Evolutionary conservation across 2,329 filamentous ascomycete genomes (phyloP), one percentile per base, ranked within the genome.

Genomic region (Teratosphaeria gauchensis): DNA sequence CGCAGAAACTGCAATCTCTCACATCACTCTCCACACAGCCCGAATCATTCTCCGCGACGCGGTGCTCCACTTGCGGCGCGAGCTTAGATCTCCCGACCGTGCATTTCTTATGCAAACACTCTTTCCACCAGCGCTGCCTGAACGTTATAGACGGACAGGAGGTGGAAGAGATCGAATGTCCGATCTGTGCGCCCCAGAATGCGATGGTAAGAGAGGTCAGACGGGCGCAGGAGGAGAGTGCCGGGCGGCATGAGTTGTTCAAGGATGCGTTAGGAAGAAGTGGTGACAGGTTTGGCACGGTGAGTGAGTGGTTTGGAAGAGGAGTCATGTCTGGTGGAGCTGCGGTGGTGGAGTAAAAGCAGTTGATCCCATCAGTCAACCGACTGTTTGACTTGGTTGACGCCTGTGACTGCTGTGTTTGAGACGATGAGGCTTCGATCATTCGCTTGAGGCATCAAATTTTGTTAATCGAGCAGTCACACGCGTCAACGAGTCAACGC

Each of bases 21-120:
- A 78, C 82, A 1, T 88, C 92, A 54, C 80, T 99, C 0, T 83
- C 82, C 7, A 82, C 81, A 8, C 92, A 95, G 69, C 92, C 94
- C 0, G 85, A 87, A 21, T 88, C 95, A 0, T 97, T 99, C 79
- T 90, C 95, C 72, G 86, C 91, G 0, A 92, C 91, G 35, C 84
- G 94, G 56, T 99, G 94, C 72, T 86, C 88, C 31, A 86, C 88
- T 56, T 99, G 94, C 72, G 85, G 84, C 16, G 82, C 85, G 42
- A 81, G 84, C 30, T 80, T 97, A 19, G 92, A 96, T 64, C 78
- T 97, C 12, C 94, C 94, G 0, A 89, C 87, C 0, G 92, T 99
- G 54, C 94, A 99, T 71, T 99, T 99, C 72, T 75, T 99, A 63
- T 99, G 94, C 78, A 96, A 95, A 73, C 94, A 99, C 73, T 92